Percentiles rank a stretch among this genome's conserved stretches.
Conservation (phyloP, 2,329 filamentous ascomycete species). For the Fusarium poae region DNA sequence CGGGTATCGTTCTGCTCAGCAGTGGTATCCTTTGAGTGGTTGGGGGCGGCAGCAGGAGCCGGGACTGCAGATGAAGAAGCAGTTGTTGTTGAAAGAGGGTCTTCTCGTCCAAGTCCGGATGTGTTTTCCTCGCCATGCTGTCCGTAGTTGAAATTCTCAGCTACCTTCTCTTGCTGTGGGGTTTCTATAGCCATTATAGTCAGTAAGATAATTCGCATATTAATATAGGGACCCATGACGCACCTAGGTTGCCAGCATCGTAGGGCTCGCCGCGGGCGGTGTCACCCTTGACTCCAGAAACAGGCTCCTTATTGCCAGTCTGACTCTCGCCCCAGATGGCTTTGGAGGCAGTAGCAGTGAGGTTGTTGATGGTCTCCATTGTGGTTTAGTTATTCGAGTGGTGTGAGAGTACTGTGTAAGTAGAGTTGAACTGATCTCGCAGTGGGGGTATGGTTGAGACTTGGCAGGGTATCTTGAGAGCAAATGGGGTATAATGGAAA, state of each 20-base stretch:
- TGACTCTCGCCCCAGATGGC: slow-evolving; percentile 61
- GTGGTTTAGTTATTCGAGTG: slow-evolving; percentile 33
- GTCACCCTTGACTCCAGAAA: slow-evolving; percentile 77
- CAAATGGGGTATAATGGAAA: slow-evolving; percentile 22
- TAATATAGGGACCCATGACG: slow-evolving; percentile 9
- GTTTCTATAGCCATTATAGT: slow-evolving; percentile 18
- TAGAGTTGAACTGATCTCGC: background rate
- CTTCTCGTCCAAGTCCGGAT: slow-evolving; percentile 19
- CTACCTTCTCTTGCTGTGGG: slow-evolving; percentile 36
- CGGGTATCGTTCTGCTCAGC: slow-evolving; percentile 57
- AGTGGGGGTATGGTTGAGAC: slow-evolving; percentile 3
- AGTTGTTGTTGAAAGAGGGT: slow-evolving; percentile 5
- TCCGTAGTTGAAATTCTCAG: slow-evolving; percentile 34
- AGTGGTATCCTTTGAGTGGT: slow-evolving; percentile 39
- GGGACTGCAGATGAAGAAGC: slow-evolving; percentile 8
- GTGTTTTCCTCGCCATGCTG: slow-evolving; percentile 22
- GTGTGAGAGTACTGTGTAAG: slow-evolving; percentile 1
- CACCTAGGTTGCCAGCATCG: slow-evolving; percentile 81
- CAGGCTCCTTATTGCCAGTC: slow-evolving; percentile 68
- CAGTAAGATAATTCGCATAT: background rate
- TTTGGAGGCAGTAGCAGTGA: slow-evolving; percentile 59
- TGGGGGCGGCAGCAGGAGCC: slow-evolving; percentile 7
- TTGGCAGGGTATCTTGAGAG: slow-evolving; percentile 26
- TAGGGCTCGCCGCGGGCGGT: slow-evolving; percentile 79
- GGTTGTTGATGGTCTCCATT: slow-evolving; percentile 75